Evolutionary conservation across 805 yeast genomes (phyloP).

Genomic region (Hanseniaspora occidentalis): DNA sequence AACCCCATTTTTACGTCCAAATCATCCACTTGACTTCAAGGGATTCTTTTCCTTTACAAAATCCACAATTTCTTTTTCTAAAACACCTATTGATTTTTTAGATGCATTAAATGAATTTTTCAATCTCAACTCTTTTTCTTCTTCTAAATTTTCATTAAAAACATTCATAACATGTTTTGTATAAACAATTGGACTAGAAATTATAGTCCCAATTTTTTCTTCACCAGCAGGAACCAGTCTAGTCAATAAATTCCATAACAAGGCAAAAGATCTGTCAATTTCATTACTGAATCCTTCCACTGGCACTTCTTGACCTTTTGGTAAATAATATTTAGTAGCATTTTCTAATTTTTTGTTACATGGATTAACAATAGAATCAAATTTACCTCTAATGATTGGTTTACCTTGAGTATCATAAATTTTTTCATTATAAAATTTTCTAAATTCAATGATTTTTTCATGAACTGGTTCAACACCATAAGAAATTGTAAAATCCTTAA

Average conservation of each 20-base stretch:
- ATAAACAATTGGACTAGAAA: constrained; percentile 26
- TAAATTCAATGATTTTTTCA: constrained; percentile 33
- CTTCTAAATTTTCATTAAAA: constrained; percentile 28
- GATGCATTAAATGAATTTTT: constrained; percentile 23
- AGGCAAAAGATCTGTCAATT: constrained; percentile 36
- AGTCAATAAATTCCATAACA: constrained; percentile 28
- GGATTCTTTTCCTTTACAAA: constrained; percentile 4
- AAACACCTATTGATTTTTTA: constrained; percentile 20
- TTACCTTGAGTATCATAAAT: constrained; percentile 48
- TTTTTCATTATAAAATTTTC: constrained; percentile 37
- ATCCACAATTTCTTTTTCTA: constrained; percentile 22
- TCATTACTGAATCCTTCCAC: constrained; percentile 42
- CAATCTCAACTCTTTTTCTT: constrained; percentile 26
- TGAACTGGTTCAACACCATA: constrained; percentile 37
- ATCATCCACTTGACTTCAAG: too few relatives aligned
- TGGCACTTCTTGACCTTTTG: constrained; percentile 31
- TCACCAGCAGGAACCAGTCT: constrained; percentile 27
- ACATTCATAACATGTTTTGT: constrained; percentile 26
- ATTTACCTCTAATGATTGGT: constrained; percentile 46
- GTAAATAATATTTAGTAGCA: constrained; percentile 32
- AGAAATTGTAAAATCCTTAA: constrained; percentile 20
- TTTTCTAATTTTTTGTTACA: constrained; percentile 41
- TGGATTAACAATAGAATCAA: constrained; percentile 54
- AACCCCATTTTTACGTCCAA: too few relatives aligned
- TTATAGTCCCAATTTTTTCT: constrained; percentile 16